These are phyloP conservation scores for Triangularia setosa DNA, from an alignment of 2,329 filamentous ascomycete species.

Conservation along the genomic window DNA sequence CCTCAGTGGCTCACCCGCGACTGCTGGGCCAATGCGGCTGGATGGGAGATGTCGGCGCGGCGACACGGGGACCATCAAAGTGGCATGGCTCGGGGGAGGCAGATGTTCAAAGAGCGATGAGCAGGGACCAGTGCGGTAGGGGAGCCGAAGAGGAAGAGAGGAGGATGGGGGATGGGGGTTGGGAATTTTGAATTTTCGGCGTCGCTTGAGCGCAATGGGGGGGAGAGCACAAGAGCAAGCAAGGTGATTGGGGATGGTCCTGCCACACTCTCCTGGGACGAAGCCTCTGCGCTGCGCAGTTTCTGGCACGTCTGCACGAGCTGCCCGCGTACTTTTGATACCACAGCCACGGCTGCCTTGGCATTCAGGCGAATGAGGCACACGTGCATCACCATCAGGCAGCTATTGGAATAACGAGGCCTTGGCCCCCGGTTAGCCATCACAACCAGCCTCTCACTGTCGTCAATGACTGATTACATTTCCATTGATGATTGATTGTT, in stretches of 20 bases:
- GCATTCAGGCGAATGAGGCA: slow-evolving; percentile 24
- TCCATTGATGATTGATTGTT: neutral
- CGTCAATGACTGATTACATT: neutral
- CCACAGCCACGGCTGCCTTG: slow-evolving; percentile 18
- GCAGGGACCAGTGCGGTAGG: slow-evolving; percentile 19
- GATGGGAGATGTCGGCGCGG: slow-evolving; percentile 26
- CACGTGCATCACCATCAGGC: slow-evolving; percentile 24
- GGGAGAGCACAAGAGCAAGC: slow-evolving; percentile 25
- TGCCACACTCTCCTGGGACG: slow-evolving; percentile 23
- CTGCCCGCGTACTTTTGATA: slow-evolving; percentile 27
- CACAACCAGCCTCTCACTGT: neutral
- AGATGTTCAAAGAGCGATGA: slow-evolving; percentile 15
- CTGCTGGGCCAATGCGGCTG: slow-evolving; percentile 25
- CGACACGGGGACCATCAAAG: slow-evolving; percentile 27
- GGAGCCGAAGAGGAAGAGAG: slow-evolving; percentile 19
- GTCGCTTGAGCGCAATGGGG: slow-evolving; percentile 27
- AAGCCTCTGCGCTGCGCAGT: slow-evolving; percentile 25
- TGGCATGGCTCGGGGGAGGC: slow-evolving; percentile 24
- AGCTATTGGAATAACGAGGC: slow-evolving; percentile 15
- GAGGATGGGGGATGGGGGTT: slow-evolving; percentile 26
- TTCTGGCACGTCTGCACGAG: slow-evolving; percentile 22
- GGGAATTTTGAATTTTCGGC: slow-evolving; percentile 29
- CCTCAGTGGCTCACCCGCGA: slow-evolving; percentile 19
- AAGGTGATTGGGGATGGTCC: slow-evolving; percentile 28
- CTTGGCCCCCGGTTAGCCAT: slow-evolving; percentile 25